Base-by-base conservation (phyloP, 208 protist species). In the Vickermania ingenoplastis region DNA sequence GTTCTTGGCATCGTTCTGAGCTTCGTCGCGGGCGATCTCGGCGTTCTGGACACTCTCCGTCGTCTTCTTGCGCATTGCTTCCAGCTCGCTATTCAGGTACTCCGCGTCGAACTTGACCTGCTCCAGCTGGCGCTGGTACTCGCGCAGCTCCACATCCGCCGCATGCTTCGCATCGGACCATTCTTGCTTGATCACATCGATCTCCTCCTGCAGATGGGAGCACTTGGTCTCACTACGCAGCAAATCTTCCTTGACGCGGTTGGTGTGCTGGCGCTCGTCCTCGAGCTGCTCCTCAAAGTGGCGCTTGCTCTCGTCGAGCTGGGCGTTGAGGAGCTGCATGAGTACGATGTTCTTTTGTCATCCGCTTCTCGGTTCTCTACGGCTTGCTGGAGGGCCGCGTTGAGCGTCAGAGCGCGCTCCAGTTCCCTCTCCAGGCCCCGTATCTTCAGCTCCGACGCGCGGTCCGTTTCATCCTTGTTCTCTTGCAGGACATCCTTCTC, bases 261-360 rank as follows among this genome's bases (percentile, higher is more conserved):
- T 55, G 5, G 61, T 67, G 22, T 65, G 59, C 51, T 71, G 54
- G n/a, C 66, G 65, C 52, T 85, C 77, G 5, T 84, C 83, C 23
- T 69, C 67, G 7, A 92, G 7, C 14, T 77, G 60, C 26, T 73
- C 69, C 41, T 95, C 77, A 52, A 75, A 83, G 14, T 69, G 81
- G 23, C 77, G 75, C 29, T 82, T 87, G 29, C 78, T 79, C 29
- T 90, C 77, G 3, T 91, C 83, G 3, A 95, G 57, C 51, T 95
- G 89, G 1, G 71, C 56, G 57, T 89, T 87, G 2, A 95, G 70
- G 28, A 95, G 56, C 65, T 95, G 86, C 83, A 93, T 78, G 24
- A 95, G 73, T 0, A 81, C 71, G 1, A 89, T 67, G 62, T 95
- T 95, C 56, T 87, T 92, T 71, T 64, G 58, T 92, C 88, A 26